Percentiles rank a stretch among this genome's conserved stretches.
These are phyloP conservation scores for Hypoxylon crocopeplum DNA, from an alignment of 495 filamentous ascomycete genomes.

Conservation along the genomic window DNA sequence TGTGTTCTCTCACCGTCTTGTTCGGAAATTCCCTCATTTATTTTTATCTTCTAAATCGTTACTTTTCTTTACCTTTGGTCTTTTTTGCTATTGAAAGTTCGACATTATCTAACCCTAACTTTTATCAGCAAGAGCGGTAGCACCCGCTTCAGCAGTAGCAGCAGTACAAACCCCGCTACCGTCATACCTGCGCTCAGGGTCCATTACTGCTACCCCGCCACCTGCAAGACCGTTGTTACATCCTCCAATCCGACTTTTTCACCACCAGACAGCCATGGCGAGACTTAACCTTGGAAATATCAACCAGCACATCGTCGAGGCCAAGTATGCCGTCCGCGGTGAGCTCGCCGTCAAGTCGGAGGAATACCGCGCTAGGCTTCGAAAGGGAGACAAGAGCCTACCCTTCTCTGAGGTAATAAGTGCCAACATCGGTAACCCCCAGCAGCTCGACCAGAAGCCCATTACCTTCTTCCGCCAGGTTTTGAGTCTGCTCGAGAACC, in stretches of 20 bases:
- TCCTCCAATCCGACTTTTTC: constrained; percentile 25
- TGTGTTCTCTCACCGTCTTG: background rate
- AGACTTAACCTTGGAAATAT: constrained; percentile 86
- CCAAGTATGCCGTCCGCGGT: constrained; percentile 96
- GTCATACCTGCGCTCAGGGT: constrained; percentile 21
- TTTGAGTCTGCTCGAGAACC: constrained; percentile 91
- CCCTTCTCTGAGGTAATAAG: constrained; percentile 92
- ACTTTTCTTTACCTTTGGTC: background rate
- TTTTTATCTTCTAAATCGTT: background rate
- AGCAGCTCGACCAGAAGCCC: constrained; percentile 98
- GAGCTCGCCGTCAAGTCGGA: constrained; percentile 92
- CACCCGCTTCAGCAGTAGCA: background rate
- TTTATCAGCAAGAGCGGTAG: constrained; percentile 13
- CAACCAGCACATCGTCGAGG: constrained; percentile 81
- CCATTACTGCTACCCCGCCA: constrained; percentile 31
- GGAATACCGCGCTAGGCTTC: constrained; percentile 77
- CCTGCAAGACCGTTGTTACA: constrained; percentile 23
- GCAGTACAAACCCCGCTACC: constrained; percentile 26
- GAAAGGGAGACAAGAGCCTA: constrained; percentile 61
- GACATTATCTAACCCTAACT: constrained; percentile 1
- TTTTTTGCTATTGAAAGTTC: background rate
- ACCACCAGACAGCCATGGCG: constrained; percentile 57
- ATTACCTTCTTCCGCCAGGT: constrained; percentile 99
- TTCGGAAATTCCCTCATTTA: constrained; percentile 22
- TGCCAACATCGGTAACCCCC: constrained; percentile 98